These are phyloP conservation scores for Scheffersomyces lignosus DNA, from an alignment of 805 yeast species.

Conservation along the genomic window DNA sequence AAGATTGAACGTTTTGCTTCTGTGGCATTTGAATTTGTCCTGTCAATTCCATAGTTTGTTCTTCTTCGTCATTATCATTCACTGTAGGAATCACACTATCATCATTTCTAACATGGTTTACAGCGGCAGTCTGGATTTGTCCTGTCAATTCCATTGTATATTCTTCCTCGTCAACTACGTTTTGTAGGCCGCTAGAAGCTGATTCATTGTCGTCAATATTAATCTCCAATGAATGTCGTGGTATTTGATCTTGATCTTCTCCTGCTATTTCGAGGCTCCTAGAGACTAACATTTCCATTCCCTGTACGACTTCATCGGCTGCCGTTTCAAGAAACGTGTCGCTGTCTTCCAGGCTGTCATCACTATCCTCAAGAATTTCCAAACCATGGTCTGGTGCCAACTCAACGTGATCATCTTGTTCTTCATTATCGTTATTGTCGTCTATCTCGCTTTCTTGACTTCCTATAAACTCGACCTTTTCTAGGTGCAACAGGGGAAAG, in stretches of 20 bases:
- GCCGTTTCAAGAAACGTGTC: neutral
- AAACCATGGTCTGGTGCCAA: conserved; percentile 9
- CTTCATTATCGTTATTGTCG: conserved; percentile 5
- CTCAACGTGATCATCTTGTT: neutral
- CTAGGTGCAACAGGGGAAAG: conserved; percentile 12
- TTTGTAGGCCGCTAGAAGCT: conserved; percentile 7
- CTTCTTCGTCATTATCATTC: conserved; percentile 12
- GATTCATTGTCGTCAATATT: too few relatives aligned
- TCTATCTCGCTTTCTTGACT: neutral
- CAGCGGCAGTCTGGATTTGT: neutral
- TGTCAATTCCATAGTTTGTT: conserved; percentile 32
- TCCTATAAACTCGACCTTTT: too few relatives aligned
- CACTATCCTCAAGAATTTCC: conserved; percentile 22
- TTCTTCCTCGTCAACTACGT: conserved; percentile 14
- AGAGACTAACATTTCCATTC: neutral
- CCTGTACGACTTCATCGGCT: neutral
- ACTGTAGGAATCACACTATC: conserved; percentile 10
- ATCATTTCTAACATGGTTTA: neutral
- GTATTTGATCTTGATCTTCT: too few relatives aligned
- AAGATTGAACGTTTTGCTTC: too few relatives aligned
- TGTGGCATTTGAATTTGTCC: conserved; percentile 12
- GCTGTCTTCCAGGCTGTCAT: conserved; percentile 15
- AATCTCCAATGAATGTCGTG: too few relatives aligned
- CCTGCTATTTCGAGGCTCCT: neutral
- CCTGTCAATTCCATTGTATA: conserved; percentile 33